Evolutionary conservation across 2,329 filamentous ascomycete genomes (phyloP).

Genomic region (Ophiosphaerella narmari): DNA sequence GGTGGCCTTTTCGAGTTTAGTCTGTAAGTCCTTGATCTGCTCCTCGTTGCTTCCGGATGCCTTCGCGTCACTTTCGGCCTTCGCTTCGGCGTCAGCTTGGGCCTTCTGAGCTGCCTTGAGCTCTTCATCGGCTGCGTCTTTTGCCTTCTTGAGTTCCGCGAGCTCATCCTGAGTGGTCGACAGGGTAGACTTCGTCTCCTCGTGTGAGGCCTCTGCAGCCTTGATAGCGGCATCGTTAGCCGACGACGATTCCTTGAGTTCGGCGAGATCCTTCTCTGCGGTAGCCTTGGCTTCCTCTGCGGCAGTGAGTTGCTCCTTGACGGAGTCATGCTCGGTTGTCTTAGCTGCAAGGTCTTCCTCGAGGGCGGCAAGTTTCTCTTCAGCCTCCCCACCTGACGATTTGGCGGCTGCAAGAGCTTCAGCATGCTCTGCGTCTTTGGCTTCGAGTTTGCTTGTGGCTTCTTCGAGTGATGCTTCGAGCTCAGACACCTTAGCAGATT

Average conservation of each 20-base stretch:
- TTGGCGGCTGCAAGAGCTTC: constrained; percentile 26
- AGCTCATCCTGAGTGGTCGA: constrained; percentile 13
- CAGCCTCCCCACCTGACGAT: constrained; percentile 21
- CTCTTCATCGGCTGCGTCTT: constrained; percentile 21
- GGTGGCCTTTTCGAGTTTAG: constrained; percentile 20
- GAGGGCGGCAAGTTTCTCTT: constrained; percentile 31
- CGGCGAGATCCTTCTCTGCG: constrained; percentile 26
- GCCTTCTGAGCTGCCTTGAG: constrained; percentile 22
- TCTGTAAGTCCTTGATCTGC: constrained; percentile 5
- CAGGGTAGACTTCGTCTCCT: constrained; percentile 17
- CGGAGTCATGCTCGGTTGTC: constrained; percentile 10
- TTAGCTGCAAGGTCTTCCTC: constrained; percentile 32
- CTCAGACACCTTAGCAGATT: constrained; percentile 31
- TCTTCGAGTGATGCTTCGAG: constrained; percentile 28
- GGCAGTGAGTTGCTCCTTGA: constrained; percentile 19
- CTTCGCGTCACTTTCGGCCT: not conserved
- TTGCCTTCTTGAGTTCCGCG: constrained; percentile 19
- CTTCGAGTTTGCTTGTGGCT: constrained; percentile 22
- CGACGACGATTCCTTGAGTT: constrained; percentile 22
- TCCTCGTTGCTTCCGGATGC: constrained; percentile 3
- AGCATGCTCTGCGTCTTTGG: constrained; percentile 28
- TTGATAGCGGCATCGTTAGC: constrained; percentile 8
- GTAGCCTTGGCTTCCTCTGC: constrained; percentile 22
- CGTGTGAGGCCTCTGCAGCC: constrained; percentile 10
- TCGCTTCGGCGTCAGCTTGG: constrained; percentile 9